Conservation (phyloP, 2,329 filamentous ascomycete species). For the Didymellaceae sp. region DNA sequence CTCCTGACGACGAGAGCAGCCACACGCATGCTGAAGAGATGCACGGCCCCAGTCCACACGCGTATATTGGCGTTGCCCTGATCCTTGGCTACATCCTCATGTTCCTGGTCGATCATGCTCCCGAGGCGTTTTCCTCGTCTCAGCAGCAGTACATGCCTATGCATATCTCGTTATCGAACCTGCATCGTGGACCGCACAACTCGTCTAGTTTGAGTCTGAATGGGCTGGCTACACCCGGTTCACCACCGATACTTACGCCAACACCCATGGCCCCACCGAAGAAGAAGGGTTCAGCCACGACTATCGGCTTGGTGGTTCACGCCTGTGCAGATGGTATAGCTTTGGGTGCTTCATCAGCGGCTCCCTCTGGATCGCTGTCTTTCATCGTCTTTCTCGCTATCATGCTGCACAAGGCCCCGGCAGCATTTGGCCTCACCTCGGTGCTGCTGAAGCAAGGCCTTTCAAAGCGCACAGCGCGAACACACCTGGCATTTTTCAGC, state of each 20-base stretch:
- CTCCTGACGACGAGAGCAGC: slow-evolving; percentile 48
- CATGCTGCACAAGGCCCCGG: slow-evolving; percentile 96
- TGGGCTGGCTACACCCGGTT: slow-evolving; percentile 34
- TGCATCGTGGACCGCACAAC: slow-evolving; percentile 62
- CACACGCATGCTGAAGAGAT: slow-evolving; percentile 53
- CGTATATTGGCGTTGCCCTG: slow-evolving; percentile 85
- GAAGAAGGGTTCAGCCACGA: slow-evolving; percentile 59
- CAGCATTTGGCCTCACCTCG: slow-evolving; percentile 91
- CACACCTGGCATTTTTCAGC: slow-evolving; percentile 89
- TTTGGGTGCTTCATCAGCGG: slow-evolving; percentile 79
- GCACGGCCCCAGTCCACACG: slow-evolving; percentile 62
- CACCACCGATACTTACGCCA: slow-evolving; percentile 27
- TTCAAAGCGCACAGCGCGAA: slow-evolving; percentile 81
- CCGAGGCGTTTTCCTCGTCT: slow-evolving; percentile 51
- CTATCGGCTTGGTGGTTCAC: slow-evolving; percentile 93
- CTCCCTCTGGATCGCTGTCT: slow-evolving; percentile 70
- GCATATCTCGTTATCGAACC: slow-evolving; percentile 87
- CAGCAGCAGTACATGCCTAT: slow-evolving; percentile 72
- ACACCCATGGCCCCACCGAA: slow-evolving; percentile 49
- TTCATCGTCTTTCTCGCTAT: slow-evolving; percentile 95
- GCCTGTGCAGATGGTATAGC: slow-evolving; percentile 95
- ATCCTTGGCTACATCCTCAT: slow-evolving; percentile 92
- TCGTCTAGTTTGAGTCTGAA: slow-evolving; percentile 47
- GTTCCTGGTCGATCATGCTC: slow-evolving; percentile 81
- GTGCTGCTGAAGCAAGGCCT: slow-evolving; percentile 89